These are phyloP conservation scores for Gossypium herbaceum DNA, from an alignment of 345 rosid species.

Conservation along the genomic window DNA sequence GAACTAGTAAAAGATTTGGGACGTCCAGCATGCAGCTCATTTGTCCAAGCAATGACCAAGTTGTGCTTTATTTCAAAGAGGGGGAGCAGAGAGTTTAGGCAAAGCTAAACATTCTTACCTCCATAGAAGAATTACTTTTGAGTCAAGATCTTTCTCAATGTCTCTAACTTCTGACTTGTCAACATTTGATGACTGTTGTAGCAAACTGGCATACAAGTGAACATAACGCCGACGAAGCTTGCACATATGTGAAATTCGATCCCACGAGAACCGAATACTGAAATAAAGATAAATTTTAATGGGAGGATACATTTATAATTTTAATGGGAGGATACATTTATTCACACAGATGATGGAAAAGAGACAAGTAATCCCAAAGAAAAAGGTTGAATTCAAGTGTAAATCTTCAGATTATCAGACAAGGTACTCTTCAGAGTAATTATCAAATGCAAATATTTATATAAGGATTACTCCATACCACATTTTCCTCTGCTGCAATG, in stretches of 20 bases:
- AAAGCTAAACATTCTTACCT: constrained; percentile 45
- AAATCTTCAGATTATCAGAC: constrained; percentile 4
- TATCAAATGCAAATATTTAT: not conserved
- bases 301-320: not conserved
- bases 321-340: not conserved
- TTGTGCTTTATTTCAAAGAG: not conserved
- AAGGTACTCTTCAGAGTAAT: not conserved
- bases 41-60: not conserved
- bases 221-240: constrained; percentile 84
- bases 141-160: constrained; percentile 87
- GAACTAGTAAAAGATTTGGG: constrained; percentile 8
- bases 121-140: constrained; percentile 94
- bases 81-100: not conserved
- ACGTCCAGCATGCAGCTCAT: not conserved
- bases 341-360: not conserved
- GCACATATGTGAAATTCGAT: constrained; percentile 67
- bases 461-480: constrained; percentile 42
- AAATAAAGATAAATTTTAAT: constrained; percentile 17
- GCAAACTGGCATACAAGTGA: constrained; percentile 69
- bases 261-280: constrained; percentile 93
- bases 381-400: not conserved
- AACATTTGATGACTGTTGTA: constrained; percentile 61
- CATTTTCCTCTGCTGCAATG: constrained; percentile 73
- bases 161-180: constrained; percentile 63
- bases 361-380: not conserved